A percentile compares a stretch with the other conserved stretches of the same genome.
These are phyloP conservation scores for Syzygium syzygioides DNA, from an alignment of 441 rosid genomes.

Conservation along the genomic window DNA sequence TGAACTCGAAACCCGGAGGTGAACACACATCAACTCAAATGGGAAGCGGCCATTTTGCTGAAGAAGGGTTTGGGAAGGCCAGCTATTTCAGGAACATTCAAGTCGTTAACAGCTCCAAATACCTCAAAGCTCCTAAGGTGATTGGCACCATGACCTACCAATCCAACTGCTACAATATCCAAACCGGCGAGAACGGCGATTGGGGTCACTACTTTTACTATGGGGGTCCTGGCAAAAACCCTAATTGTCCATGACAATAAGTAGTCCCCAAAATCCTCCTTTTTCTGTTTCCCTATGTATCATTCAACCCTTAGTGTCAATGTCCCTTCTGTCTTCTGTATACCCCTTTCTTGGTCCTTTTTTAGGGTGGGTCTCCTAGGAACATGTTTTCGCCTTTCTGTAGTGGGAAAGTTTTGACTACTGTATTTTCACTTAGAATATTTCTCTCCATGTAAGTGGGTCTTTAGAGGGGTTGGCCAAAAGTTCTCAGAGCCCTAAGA, in stretches of 20 bases:
- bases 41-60: slow-evolving; percentile 54
- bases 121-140: slow-evolving; percentile 48
- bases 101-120: slow-evolving; percentile 50
- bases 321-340: slow-evolving; percentile 15
- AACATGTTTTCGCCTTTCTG: background rate
- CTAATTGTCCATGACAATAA: slow-evolving; percentile 44
- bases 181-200: slow-evolving; percentile 34
- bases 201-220: slow-evolving; percentile 65
- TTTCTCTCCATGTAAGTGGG: slow-evolving; percentile 47
- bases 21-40: slow-evolving; percentile 51
- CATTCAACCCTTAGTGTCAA: slow-evolving; percentile 37
- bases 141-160: slow-evolving; percentile 47
- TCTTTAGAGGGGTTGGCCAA: slow-evolving; percentile 21
- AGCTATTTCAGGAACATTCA: slow-evolving; percentile 65
- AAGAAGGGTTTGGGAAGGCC: slow-evolving; percentile 41
- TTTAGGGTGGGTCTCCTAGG: slow-evolving; percentile 36
- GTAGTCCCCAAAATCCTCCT: background rate
- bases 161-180: slow-evolving; percentile 56
- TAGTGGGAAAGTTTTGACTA: slow-evolving; percentile 68
- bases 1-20: slow-evolving; percentile 40
- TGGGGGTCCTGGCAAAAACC: slow-evolving; percentile 76
- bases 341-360: slow-evolving; percentile 17
- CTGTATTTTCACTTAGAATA: slow-evolving; percentile 6
- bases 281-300: slow-evolving; percentile 37
- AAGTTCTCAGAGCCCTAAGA: slow-evolving; percentile 34